phyloP scores from a whole-genome alignment of 2,329 filamentous ascomycete genomes.

The Pseudocercospora eumusae region DNA sequence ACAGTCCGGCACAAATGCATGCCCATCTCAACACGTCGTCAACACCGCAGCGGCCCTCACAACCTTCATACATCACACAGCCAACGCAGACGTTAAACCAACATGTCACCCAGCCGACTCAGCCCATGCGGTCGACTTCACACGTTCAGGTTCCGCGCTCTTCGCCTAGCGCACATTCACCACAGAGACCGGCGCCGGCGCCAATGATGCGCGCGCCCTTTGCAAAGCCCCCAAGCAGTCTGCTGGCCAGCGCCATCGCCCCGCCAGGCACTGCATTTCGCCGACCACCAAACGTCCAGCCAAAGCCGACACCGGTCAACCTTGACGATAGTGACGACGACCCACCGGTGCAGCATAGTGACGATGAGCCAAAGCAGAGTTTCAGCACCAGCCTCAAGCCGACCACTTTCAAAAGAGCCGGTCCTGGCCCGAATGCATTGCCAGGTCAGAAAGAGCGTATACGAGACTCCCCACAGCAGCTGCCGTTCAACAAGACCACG shows the following conservation, averaged over 20 bases:
- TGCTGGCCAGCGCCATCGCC: slow-evolving; percentile 66
- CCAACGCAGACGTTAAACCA: slow-evolving; percentile 42
- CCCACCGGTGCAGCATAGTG: slow-evolving; percentile 35
- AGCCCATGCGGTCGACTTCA: slow-evolving; percentile 38
- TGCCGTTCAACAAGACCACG: slow-evolving; percentile 8
- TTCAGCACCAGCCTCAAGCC: slow-evolving; percentile 61
- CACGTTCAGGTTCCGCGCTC: slow-evolving; percentile 83
- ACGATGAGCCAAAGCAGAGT: slow-evolving; percentile 40
- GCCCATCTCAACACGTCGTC: slow-evolving; percentile 26
- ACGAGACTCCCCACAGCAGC: slow-evolving; percentile 35
- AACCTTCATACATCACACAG: slow-evolving; percentile 51
- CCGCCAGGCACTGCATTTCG: slow-evolving; percentile 73
- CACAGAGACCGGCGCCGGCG: slow-evolving; percentile 37
- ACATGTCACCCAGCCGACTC: slow-evolving; percentile 55
- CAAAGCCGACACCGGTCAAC: slow-evolving; percentile 26
- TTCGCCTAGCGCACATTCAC: slow-evolving; percentile 57
- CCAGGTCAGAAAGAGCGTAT: slow-evolving; percentile 30
- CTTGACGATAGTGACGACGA: slow-evolving; percentile 51
- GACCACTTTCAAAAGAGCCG: slow-evolving; percentile 56
- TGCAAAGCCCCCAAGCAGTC: slow-evolving; percentile 39
- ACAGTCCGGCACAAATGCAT: slow-evolving; percentile 28
- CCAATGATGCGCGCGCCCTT: slow-evolving; percentile 31
- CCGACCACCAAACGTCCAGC: slow-evolving; percentile 40
- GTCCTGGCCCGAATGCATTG: slow-evolving; percentile 37
- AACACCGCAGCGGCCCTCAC: slow-evolving; percentile 19